Base-by-base conservation (phyloP, 2,329 filamentous ascomycete genomes). In the Microascus cirrosus region DNA sequence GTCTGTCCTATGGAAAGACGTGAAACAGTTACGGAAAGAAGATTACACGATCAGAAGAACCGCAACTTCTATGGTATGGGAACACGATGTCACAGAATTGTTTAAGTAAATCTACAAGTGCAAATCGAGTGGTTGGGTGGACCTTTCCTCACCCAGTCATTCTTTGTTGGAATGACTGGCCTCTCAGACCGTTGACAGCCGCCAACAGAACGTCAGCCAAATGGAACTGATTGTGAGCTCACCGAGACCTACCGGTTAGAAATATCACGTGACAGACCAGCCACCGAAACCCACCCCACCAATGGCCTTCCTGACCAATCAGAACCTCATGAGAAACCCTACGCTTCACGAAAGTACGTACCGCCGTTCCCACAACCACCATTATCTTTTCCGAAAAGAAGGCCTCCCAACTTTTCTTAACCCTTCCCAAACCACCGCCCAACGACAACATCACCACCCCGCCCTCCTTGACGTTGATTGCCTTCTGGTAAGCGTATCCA, bases 321-420 rank as follows among this genome's bases (percentile, higher is more conserved):
- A 25, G n/a, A 3, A 8, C 4, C 13, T 22, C n/a, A n/a, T 22
- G 18, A 22, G 25, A 58, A 58, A 45, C 56, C 56, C 56, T 58
- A 58, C 56, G 36, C 56, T 18, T 25, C 20, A n/a, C 15, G 18
- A 20, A 22, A 35, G 56, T 58, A 58, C 56, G 56, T 58, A 58
- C 56, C 56, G 13, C 35, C 18, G 24, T 25, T 48, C 32, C 36
- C 56, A 53, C 50, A 53, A 58, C 50, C 45, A 50, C 50, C 50
- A 53, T 45, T 53, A 58, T 54, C 56, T 53, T 58, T 58, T 58
- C 35, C 39, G 28, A 54, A 53, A 54, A 58, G 56, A 28, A 52
- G 35, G 7, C 32, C n/a, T 24, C 18, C 20, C 34, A 53, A 22
- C 22, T 36, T 53, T 36, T 51, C 53, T 56, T 55, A 42, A 55